Evolutionary conservation across 257 asterid genomes (phyloP).

Genomic region (Cordia subcordata): DNA sequence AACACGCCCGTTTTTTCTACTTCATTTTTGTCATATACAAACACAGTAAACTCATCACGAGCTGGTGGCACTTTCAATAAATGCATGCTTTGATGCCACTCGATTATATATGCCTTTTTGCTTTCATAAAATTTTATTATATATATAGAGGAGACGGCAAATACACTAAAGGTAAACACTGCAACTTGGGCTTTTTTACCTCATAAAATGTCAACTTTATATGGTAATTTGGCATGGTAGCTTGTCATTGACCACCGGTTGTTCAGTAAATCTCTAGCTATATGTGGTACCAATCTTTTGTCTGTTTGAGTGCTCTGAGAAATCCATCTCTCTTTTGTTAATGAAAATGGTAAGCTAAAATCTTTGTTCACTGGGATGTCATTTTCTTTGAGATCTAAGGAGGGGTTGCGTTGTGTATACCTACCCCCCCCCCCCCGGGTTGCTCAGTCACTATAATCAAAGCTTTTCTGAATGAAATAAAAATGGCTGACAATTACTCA

Average conservation of each 20-base stretch:
- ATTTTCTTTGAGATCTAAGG: conserved; percentile 34
- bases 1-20: conserved; percentile 26
- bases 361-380: conserved; percentile 29
- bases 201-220: conserved; percentile 19
- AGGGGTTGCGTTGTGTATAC: conserved; percentile 8
- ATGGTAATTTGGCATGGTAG: conserved; percentile 21
- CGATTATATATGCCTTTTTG: conserved; percentile 11
- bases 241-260: conserved; percentile 46
- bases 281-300: conserved; percentile 58
- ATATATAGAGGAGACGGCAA: conserved; percentile 11
- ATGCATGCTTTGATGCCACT: conserved; percentile 5
- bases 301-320: conserved; percentile 40
- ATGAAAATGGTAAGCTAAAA: conserved; percentile 43
- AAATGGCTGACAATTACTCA: conserved; percentile 24
- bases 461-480: conserved; percentile 13
- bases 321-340: conserved; percentile 12
- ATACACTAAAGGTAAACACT: conserved; percentile 22
- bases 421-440: too few species aligned
- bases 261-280: conserved; percentile 48
- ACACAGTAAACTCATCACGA: conserved; percentile 20
- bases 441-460: conserved; percentile 4
- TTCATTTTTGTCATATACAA: conserved; percentile 30
- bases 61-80: conserved; percentile 4
- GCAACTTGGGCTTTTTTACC: conserved; percentile 44
- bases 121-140: not conserved